Evolutionary conservation across 352 stramenopile species (phyloP).

Genomic region (Globisporangium cylindrosporum): DNA sequence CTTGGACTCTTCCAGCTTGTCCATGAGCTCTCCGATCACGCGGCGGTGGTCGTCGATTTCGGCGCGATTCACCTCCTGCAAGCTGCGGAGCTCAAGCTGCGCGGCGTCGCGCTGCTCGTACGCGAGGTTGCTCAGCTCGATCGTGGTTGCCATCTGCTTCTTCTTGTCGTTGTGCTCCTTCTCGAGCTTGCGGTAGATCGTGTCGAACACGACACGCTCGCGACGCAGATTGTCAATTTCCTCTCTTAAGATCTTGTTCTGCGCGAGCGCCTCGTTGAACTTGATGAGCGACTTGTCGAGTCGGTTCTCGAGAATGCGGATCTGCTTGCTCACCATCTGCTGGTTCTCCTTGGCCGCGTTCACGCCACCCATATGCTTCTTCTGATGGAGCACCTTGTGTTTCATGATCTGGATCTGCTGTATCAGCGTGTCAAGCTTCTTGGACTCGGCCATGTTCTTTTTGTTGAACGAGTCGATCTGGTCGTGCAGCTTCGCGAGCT

Average conservation of each 20-base stretch:
- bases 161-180: constrained; percentile 94
- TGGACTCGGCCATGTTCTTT: constrained; percentile 85
- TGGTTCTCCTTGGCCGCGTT: constrained; percentile 96
- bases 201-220: constrained; percentile 94
- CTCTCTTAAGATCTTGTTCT: constrained; percentile 90
- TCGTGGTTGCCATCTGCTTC: constrained; percentile 94
- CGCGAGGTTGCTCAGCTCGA: constrained; percentile 93
- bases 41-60: constrained; percentile 70
- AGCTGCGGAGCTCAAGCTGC: constrained; percentile 89
- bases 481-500: constrained; percentile 76
- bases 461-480: constrained; percentile 87
- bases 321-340: constrained; percentile 95
- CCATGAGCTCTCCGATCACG: constrained; percentile 55
- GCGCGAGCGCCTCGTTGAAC: constrained; percentile 94
- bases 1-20: constrained; percentile 60
- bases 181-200: constrained; percentile 92
- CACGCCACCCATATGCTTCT: constrained; percentile 95
- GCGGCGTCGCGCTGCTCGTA: constrained; percentile 95
- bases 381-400: constrained; percentile 86
- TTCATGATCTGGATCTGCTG: constrained; percentile 86
- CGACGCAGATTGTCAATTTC: constrained; percentile 93
- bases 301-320: constrained; percentile 95
- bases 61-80: constrained; percentile 90
- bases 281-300: constrained; percentile 96
- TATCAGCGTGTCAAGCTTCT: constrained; percentile 83